A percentile compares a stretch with the other conserved stretches of the same genome.
Evolutionary conservation across 805 yeast genomes (phyloP).

Genomic region (Komagataella mondaviorum): DNA sequence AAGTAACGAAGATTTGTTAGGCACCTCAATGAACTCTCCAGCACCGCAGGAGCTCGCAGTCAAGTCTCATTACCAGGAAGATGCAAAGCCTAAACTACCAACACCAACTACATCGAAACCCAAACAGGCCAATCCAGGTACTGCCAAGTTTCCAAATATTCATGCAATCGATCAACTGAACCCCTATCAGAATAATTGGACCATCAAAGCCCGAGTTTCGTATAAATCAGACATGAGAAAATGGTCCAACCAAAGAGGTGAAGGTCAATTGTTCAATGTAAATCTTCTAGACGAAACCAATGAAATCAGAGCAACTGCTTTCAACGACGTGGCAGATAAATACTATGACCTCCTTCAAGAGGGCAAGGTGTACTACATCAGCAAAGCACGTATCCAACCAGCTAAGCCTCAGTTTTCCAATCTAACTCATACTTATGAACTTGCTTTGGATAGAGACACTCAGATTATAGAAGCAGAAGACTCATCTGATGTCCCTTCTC

Average conservation of each 20-base stretch:
- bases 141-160: constrained; percentile 23
- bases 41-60: constrained; percentile 2
- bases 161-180: constrained; percentile 78
- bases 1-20: constrained; percentile 15
- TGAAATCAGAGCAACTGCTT: constrained; percentile 92
- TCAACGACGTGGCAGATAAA: constrained; percentile 75
- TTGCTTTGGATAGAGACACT: constrained; percentile 70
- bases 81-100: constrained; percentile 8
- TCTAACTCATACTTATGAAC: constrained; percentile 80
- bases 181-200: constrained; percentile 86
- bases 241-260: constrained; percentile 79
- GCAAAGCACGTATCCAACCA: constrained; percentile 67
- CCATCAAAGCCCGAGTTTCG: constrained; percentile 85
- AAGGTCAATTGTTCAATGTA: constrained; percentile 81
- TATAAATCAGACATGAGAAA: constrained; percentile 78
- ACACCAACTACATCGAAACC: constrained; percentile 10
- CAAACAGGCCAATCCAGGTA: constrained; percentile 9
- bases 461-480: constrained; percentile 54
- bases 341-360: constrained; percentile 68
- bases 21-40: constrained; percentile 3
- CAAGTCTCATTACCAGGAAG: constrained; percentile 1
- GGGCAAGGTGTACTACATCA: constrained; percentile 77
- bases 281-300: constrained; percentile 89
- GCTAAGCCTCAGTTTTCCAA: constrained; percentile 81
- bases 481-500: constrained; percentile 56